These are phyloP conservation scores for Cystobasidium ongulense DNA, from an alignment of 768 basidiomycete species.

Conservation along the genomic window DNA sequence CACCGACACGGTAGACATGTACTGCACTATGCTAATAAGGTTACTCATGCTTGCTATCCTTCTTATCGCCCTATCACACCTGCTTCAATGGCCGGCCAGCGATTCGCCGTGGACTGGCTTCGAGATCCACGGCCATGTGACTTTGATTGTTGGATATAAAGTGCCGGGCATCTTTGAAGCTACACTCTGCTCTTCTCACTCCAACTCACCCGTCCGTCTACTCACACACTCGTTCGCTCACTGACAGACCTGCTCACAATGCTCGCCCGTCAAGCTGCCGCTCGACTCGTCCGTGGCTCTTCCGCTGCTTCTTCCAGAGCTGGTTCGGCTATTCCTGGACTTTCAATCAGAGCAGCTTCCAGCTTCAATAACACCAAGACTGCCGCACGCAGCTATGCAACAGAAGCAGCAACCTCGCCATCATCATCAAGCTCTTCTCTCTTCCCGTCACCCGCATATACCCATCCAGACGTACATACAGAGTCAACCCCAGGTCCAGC, in stretches of 20 bases:
- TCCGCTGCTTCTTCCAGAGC: background rate
- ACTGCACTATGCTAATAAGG: too few relatives aligned
- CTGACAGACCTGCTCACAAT: background rate
- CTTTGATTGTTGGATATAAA: too few relatives aligned
- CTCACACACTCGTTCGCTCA: background rate
- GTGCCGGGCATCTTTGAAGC: too few relatives aligned
- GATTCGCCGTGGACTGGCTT: background rate
- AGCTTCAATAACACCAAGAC: background rate
- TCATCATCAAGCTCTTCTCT: background rate
- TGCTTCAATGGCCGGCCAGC: background rate
- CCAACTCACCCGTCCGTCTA: too few relatives aligned
- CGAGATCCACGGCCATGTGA: background rate
- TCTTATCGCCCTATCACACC: background rate
- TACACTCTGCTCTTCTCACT: too few relatives aligned
- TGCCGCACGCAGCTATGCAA: slow-evolving; percentile 6
- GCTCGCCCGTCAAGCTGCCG: background rate
- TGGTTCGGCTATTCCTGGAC: background rate
- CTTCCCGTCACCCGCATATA: slow-evolving; percentile 19
- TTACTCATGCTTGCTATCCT: too few relatives aligned
- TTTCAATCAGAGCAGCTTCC: background rate
- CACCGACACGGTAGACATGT: too few relatives aligned
- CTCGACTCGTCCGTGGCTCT: slow-evolving; percentile 11
- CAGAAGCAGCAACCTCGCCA: slow-evolving; percentile 3
- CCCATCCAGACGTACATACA: background rate
- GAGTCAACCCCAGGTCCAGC: slow-evolving; percentile 7